phyloP scores from a whole-genome alignment of 306 rosid genomes.

The Pyrus communis region DNA sequence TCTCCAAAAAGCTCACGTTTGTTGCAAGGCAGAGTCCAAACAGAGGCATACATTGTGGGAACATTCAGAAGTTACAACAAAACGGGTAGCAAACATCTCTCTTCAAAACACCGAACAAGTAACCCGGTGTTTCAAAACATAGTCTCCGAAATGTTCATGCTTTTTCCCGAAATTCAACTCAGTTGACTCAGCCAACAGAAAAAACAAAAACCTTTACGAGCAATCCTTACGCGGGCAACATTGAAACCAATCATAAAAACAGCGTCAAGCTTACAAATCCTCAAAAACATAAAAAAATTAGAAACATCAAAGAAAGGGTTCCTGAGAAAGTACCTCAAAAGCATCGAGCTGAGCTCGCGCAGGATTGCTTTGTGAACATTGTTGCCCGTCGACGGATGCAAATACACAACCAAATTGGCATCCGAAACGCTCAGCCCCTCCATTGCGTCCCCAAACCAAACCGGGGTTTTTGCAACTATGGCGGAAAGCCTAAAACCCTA shows the following conservation, averaged over 20 bases:
- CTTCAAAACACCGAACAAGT: too few relatives aligned
- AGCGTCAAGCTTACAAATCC: background rate
- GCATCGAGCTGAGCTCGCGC: constrained; percentile 3
- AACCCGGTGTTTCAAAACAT: background rate
- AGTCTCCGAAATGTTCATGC: background rate
- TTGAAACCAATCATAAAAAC: background rate
- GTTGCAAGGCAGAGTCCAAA: background rate
- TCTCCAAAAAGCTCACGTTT: background rate
- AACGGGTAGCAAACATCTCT: too few relatives aligned
- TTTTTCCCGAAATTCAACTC: background rate
- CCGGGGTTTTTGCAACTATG: background rate
- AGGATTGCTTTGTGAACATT: constrained; percentile 21
- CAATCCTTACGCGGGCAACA: background rate
- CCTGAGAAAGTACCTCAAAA: constrained; percentile 34
- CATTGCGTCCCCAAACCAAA: constrained; percentile 24
- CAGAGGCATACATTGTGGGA: background rate
- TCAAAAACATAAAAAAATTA: background rate
- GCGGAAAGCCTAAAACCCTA: constrained; percentile 8
- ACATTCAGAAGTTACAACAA: background rate
- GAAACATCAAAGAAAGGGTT: background rate
- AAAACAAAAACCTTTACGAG: background rate
- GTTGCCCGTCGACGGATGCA: constrained; percentile 58
- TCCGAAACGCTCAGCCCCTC: constrained; percentile 72
- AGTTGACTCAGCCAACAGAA: background rate
- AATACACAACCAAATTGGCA: constrained; percentile 38